Base-by-base conservation (phyloP, 2,329 filamentous ascomycete species). In the Nothophoma quercina region DNA sequence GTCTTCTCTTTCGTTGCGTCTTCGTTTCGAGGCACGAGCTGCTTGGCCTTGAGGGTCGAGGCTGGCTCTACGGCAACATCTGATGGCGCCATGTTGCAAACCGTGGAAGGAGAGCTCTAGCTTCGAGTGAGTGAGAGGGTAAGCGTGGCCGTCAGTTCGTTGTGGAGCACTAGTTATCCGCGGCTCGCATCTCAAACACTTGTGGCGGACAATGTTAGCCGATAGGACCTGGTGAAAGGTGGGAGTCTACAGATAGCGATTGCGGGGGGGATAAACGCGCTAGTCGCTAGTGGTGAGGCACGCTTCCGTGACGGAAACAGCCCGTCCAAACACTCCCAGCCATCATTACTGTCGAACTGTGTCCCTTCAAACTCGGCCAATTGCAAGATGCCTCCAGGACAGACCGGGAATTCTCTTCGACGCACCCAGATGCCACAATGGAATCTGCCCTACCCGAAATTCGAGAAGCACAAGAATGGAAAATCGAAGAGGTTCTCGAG, bases 11-110 rank as follows among this genome's bases (percentile, higher is more conserved):
- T 67, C 0, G 62, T 50, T 9, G 40, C 48, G n/a, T 68, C 55
- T 45, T 68, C 56, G 12, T 57, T 56, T 26, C 49, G 60, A 5
- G 63, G 55, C 7, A 63, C 57, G 7, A 60, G 25, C 46, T 63
- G 59, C 42, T 69, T 69, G 18, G 51, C 29, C 23, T 51, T 49
- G n/a, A 28, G 12, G 2, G 42, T 25, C 3, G 59, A 41, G 5
- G 43, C 16, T 6, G 55, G 21, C 21, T 64, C 56, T 28, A 29
- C 21, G 30, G 59, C 32, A 13, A 68, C 35, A 12, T 69, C 70
- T n/a, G 69, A 71, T 29, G 71, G 70, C 7, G 70, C 68, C 70
- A 74, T 74, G 12, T n/a, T n/a, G 13, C 19, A 21, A n/a, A n/a
- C 12, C 8, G 29, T n/a, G 7, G n/a, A 5, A 9, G 13, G n/a